Evolutionary conservation across 1,139 yeast genomes (phyloP).

Genomic region (Spathaspora sp.): DNA sequence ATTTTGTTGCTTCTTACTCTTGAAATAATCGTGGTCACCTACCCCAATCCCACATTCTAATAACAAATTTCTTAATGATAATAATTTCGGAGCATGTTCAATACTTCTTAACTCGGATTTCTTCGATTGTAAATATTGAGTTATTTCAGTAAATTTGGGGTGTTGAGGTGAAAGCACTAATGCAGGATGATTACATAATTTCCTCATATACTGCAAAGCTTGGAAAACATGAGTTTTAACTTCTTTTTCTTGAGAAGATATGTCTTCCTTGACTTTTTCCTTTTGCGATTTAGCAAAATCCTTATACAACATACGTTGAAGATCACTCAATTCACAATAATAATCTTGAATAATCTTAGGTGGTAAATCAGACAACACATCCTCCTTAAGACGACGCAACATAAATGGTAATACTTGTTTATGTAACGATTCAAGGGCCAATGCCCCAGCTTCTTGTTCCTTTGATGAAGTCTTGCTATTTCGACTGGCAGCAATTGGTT

Average conservation of each 20-base stretch:
- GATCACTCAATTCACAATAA: constrained; percentile 90
- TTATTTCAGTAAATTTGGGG: constrained; percentile 75
- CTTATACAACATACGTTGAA: constrained; percentile 83
- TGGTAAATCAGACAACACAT: constrained; percentile 92
- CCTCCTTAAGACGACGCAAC: constrained; percentile 94
- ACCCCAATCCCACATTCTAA: constrained; percentile 94
- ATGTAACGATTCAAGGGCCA: constrained; percentile 93
- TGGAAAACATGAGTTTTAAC: constrained; percentile 94
- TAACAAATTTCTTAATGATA: constrained; percentile 77
- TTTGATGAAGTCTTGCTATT: constrained; percentile 88
- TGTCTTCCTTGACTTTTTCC: constrained; percentile 64
- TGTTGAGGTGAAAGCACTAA: constrained; percentile 83
- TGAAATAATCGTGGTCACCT: constrained; percentile 34
- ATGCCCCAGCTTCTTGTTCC: constrained; percentile 96
- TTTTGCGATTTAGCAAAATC: constrained; percentile 92
- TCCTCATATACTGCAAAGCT: constrained; percentile 95
- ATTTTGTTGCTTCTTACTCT: constrained; percentile 26
- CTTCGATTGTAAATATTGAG: constrained; percentile 55
- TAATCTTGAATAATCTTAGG: constrained; percentile 98
- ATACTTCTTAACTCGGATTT: constrained; percentile 67
- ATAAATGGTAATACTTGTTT: constrained; percentile 95
- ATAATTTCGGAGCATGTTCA: constrained; percentile 85
- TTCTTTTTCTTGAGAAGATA: constrained; percentile 42
- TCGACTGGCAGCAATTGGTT: constrained; percentile 94
- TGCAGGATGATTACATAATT: constrained; percentile 95